Percentiles rank a stretch among this genome's conserved stretches.
Evolutionary conservation across 192 early-diverging fungal genomes (phyloP).

Genomic region (Gorgonomyces haynaldii): DNA sequence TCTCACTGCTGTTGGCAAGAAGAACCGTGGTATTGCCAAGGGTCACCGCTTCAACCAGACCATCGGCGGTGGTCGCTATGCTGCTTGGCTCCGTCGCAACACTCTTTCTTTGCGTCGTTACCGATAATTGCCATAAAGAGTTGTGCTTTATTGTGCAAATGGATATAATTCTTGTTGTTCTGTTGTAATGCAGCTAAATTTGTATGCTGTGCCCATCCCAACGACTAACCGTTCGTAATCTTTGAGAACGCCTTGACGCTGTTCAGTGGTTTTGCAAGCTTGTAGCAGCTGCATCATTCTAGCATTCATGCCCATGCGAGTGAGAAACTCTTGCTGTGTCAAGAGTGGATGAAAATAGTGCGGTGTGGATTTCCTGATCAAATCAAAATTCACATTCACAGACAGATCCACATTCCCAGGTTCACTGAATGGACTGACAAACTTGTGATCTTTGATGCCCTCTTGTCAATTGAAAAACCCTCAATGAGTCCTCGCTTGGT

Average conservation of each 20-base stretch:
- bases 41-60: conserved; percentile 96
- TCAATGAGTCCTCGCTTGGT: conserved; percentile 61
- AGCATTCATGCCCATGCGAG: too few species aligned
- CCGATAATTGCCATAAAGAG: conserved; percentile 52
- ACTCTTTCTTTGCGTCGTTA: conserved; percentile 89
- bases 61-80: conserved; percentile 83
- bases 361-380: conserved; percentile 51
- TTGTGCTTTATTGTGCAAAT: background rate
- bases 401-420: conserved; percentile 85
- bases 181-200: too few species aligned
- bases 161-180: too few species aligned
- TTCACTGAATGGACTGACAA: conserved; percentile 58
- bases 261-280: too few species aligned
- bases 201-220: too few species aligned
- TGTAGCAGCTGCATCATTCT: too few species aligned
- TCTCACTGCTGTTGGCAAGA: conserved; percentile 92
- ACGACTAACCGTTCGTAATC: too few species aligned
- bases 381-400: conserved; percentile 82
- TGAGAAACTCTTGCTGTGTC: too few species aligned
- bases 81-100: conserved; percentile 91
- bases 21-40: conserved; percentile 95
- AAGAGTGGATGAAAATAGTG: too few species aligned
- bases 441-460: conserved; percentile 77
- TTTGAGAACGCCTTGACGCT: too few species aligned
- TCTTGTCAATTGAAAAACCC: too few species aligned